Evolutionary conservation across 805 yeast species (phyloP).

Genomic region (Metschnikowia reukaufii): DNA sequence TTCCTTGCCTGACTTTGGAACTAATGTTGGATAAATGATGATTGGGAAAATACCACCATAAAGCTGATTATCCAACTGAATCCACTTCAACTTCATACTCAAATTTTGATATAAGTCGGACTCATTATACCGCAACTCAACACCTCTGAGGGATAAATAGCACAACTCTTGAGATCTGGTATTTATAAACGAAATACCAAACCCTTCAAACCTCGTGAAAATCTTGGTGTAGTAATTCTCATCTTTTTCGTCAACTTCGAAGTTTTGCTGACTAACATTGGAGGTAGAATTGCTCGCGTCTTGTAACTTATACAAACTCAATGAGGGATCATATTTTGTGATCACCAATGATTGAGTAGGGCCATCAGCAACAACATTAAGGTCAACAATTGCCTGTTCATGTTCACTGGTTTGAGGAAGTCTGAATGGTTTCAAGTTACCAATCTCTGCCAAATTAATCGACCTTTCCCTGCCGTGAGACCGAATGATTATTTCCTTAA

Average conservation of each 20-base stretch:
- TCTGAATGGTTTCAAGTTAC: slow-evolving; percentile 83
- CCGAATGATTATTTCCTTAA: slow-evolving; percentile 75
- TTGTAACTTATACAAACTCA: slow-evolving; percentile 67
- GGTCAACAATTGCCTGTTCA: slow-evolving; percentile 61
- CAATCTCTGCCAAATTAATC: slow-evolving; percentile 89
- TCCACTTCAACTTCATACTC: slow-evolving; percentile 84
- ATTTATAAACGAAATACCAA: slow-evolving; percentile 84
- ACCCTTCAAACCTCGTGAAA: slow-evolving; percentile 70
- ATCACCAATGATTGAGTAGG: slow-evolving; percentile 87
- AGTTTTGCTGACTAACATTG: slow-evolving; percentile 42
- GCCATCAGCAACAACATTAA: slow-evolving; percentile 95
- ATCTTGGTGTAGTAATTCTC: slow-evolving; percentile 54
- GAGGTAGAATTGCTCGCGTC: slow-evolving; percentile 27
- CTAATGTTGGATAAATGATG: slow-evolving; percentile 81
- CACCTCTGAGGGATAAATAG: slow-evolving; percentile 77
- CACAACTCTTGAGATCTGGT: slow-evolving; percentile 71
- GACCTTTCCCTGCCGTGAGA: slow-evolving; percentile 73
- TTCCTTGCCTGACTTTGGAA: slow-evolving; percentile 81
- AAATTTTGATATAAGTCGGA: slow-evolving; percentile 81
- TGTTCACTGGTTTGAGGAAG: slow-evolving; percentile 50
- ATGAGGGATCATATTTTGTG: slow-evolving; percentile 74
- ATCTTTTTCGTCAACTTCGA: slow-evolving; percentile 55
- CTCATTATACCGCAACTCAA: slow-evolving; percentile 77
- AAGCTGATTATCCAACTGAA: slow-evolving; percentile 89
- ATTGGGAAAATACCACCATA: slow-evolving; percentile 89